Evolutionary conservation across 352 stramenopile species (phyloP).

Genomic region (Phytophthora cryptogea): DNA sequence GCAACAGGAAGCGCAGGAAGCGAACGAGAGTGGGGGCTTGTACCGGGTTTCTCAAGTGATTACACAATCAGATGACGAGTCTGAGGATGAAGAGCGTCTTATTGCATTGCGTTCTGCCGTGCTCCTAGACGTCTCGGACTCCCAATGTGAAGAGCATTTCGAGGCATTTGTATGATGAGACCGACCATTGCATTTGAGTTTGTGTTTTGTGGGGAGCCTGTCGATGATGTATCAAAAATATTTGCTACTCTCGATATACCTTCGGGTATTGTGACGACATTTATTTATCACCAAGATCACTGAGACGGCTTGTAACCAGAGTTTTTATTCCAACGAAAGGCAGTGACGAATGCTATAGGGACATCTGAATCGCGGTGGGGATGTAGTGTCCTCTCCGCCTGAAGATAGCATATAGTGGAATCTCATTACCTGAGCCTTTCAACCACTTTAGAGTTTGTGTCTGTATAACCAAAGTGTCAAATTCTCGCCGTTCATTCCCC

Average conservation of each 20-base stretch:
- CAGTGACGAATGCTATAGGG: conserved; percentile 91
- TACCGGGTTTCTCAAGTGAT: conserved; percentile 74
- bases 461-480: conserved; percentile 90
- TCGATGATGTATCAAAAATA: conserved; percentile 88
- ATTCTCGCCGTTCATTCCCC: conserved; percentile 76
- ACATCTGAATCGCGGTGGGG: conserved; percentile 71
- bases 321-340: conserved; percentile 32
- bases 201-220: conserved; percentile 37
- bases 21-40: conserved; percentile 1
- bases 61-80: conserved; percentile 92
- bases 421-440: conserved; percentile 91
- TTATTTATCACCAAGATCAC: conserved; percentile 90
- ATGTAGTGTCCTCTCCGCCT: conserved; percentile 47
- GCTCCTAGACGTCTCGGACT: conserved; percentile 53
- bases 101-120: conserved; percentile 84
- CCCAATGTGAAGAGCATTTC: conserved; percentile 84
- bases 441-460: neutral
- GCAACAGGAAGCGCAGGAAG: conserved; percentile 3
- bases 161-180: conserved; percentile 95
- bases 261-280: conserved; percentile 79
- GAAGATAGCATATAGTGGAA: conserved; percentile 87
- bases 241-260: conserved; percentile 91
- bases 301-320: conserved; percentile 63
- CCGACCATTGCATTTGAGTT: conserved; percentile 28
- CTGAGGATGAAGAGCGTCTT: conserved; percentile 75